Evolutionary conservation across 2,329 filamentous ascomycete genomes (phyloP).

Genomic region (Aureobasidium namibiae): DNA sequence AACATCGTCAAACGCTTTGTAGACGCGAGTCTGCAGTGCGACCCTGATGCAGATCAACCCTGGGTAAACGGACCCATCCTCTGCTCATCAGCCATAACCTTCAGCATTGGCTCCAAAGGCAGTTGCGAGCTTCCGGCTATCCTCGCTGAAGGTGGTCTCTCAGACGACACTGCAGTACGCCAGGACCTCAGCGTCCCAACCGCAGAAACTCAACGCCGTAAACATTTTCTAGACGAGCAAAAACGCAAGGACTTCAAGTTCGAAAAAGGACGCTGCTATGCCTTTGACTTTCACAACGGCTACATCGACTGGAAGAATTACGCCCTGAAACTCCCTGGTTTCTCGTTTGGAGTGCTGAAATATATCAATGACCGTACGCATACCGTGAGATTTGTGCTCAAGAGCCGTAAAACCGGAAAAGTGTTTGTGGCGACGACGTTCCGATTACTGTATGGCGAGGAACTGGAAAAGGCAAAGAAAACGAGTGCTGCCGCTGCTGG

Average conservation of each 20-base stretch:
- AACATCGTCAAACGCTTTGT: slow-evolving; percentile 82
- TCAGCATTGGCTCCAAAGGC: slow-evolving; percentile 13
- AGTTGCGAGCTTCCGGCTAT: slow-evolving; percentile 22
- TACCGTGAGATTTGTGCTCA: slow-evolving; percentile 38
- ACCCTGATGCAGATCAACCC: slow-evolving; percentile 78
- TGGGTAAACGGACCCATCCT: slow-evolving; percentile 69
- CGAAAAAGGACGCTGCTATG: slow-evolving; percentile 36
- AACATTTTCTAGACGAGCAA: slow-evolving; percentile 31
- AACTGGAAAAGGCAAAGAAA: slow-evolving; percentile 27
- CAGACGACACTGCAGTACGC: slow-evolving; percentile 30
- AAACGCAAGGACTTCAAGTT: slow-evolving; percentile 33
- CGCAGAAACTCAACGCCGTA: slow-evolving; percentile 36
- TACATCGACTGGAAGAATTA: slow-evolving; percentile 42
- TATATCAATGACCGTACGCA: slow-evolving; percentile 40
- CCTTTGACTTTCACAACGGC: slow-evolving; percentile 41
- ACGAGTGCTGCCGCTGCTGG: not conserved
- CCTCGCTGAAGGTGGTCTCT: slow-evolving; percentile 32
- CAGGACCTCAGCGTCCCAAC: slow-evolving; percentile 27
- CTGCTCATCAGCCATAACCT: slow-evolving; percentile 7
- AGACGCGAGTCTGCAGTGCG: slow-evolving; percentile 81
- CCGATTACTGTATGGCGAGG: slow-evolving; percentile 36
- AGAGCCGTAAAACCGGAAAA: slow-evolving; percentile 33
- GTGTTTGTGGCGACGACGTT: slow-evolving; percentile 39
- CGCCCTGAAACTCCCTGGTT: slow-evolving; percentile 36
- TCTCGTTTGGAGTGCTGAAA: slow-evolving; percentile 36